Base-by-base conservation (phyloP, 2,329 filamentous ascomycete genomes). In the Arachnopeziza araneosa region DNA sequence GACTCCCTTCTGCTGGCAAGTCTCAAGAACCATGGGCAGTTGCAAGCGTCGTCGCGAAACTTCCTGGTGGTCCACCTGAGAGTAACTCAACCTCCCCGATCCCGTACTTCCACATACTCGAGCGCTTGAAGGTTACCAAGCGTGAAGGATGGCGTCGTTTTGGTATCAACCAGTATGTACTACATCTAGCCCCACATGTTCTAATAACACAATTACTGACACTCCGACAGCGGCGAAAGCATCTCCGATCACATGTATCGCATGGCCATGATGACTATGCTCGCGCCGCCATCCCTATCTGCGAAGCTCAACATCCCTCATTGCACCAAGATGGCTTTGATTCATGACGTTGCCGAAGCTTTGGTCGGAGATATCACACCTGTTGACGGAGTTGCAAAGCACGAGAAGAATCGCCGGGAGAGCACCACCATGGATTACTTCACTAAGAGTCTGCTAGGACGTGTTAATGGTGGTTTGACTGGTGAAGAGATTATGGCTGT, bases 231-330 rank as follows among this genome's bases (percentile, higher is more conserved):
- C 60, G 89, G 91, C 73, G 95, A 99, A 76, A 96, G 91, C 1
- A 97, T 99, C 72, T 84, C 91, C 57, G 95, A 99, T 78, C 95
- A 99, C 81, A 99, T 99, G 95, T 99, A 98, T 77, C 92, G 95
- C 77, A 99, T 99, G 95, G 91, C 93, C 55, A 84, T 99, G 67
- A 91, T 99, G 75, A 92, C 91, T 65, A 90, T 99, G 87, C 84
- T 97, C 66, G 92, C 91, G 1, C 93, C 95, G 1, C 81, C 90
- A 0, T 77, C 88, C 1, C 83, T 97, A 12, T 81, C 86, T 1
- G 76, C 84, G 0, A 83, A 83, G 49, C 80, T 98, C 70, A 89
- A 98, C 72, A 81, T 96, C 49, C 76, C 83, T 24, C 88, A 87
- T 68, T 99, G 95, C 80, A 93, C 91, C 69, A 91, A 91, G 77